Evolutionary conservation across 1,139 yeast species (phyloP), one percentile per base, ranked within the genome.

Genomic region (Taphrina flavorubra): DNA sequence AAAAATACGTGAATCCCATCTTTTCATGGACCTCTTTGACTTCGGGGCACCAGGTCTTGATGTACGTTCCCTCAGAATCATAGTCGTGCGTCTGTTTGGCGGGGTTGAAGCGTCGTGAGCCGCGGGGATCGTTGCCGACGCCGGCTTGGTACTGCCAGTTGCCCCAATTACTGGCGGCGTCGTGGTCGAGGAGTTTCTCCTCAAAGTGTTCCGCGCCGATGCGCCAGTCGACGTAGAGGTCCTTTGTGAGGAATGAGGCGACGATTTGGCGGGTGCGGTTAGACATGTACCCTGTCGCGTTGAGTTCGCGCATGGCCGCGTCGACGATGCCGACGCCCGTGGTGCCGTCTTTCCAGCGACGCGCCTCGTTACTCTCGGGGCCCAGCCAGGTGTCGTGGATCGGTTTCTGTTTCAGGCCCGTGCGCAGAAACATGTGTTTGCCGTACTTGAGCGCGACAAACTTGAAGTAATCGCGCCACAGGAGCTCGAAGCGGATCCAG

Each of bases 31-130:
- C 74, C n/a, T 77, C 76, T 40, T 72, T 74, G 69, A 85, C 75
- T 65, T 84, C 87, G 0, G 84, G 85, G 1, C 84, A 80, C 87
- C 87, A 84, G 64, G 78, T 73, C 60, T 80, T 77, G 61, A 85
- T 83, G 73, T 79, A 85, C 0, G 74, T 75, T 3, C 86, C 86
- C 3, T 81, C 75, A 0, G 80, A 79, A 71, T 84, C 87, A 71
- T 81, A 84, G 71, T 80, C 81, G 71, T 80, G 81, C 44, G 84
- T 80, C 72, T 85, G 88, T 1, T 82, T 74, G 72, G 80, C 81
- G 25, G 87, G 86, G 72, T 85, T 85, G 75, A 85, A 83, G 18
- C 84, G 81, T 44, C 87, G 77, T 74, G 84, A 84, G 77, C 83
- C 84, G 1, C 84, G 87, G 1, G 85, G 83, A 72, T 83, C 69